Percentiles rank a stretch among this genome's conserved stretches.
Conservation (phyloP, 1,139 yeast genomes). For the Saccharomyces pastorianus region DNA sequence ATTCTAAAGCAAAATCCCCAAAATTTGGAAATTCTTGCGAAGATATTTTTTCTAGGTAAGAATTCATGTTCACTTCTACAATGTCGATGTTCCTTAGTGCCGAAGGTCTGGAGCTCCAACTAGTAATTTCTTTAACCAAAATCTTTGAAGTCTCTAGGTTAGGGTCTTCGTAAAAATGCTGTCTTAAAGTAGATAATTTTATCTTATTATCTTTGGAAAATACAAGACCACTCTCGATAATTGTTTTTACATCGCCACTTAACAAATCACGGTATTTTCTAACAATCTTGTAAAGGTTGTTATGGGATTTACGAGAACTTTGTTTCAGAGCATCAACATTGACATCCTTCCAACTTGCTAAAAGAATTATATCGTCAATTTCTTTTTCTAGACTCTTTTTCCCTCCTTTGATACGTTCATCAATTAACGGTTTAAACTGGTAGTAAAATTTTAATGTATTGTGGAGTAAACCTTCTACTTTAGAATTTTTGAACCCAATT, state of each 20-base stretch:
- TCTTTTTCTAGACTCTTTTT: constrained; percentile 64
- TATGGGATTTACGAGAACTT: constrained; percentile 85
- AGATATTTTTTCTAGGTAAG: constrained; percentile 38
- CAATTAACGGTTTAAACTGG: constrained; percentile 50
- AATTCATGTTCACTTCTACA: constrained; percentile 48
- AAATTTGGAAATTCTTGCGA: constrained; percentile 32
- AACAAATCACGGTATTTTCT: constrained; percentile 70
- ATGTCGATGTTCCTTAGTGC: constrained; percentile 44
- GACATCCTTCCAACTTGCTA: constrained; percentile 97
- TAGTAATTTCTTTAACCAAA: constrained; percentile 27
- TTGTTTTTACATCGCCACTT: constrained; percentile 42
- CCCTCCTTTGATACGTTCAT: constrained; percentile 38
- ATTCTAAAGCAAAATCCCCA: constrained; percentile 47
- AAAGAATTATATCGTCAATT: constrained; percentile 69
- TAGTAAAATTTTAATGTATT: constrained; percentile 60
- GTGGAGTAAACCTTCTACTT: constrained; percentile 39
- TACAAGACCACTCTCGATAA: constrained; percentile 58
- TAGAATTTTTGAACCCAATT: constrained; percentile 18
- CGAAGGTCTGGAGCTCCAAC: constrained; percentile 51
- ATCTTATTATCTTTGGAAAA: constrained; percentile 8
- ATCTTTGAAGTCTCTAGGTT: constrained; percentile 13
- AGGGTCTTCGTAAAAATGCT: constrained; percentile 3
- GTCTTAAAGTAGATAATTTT: constrained; percentile 3
- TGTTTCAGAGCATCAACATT: constrained; percentile 89
- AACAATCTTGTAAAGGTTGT: constrained; percentile 71